phyloP scores from a whole-genome alignment of 768 basidiomycete genomes.

The Lepiota venenata region DNA sequence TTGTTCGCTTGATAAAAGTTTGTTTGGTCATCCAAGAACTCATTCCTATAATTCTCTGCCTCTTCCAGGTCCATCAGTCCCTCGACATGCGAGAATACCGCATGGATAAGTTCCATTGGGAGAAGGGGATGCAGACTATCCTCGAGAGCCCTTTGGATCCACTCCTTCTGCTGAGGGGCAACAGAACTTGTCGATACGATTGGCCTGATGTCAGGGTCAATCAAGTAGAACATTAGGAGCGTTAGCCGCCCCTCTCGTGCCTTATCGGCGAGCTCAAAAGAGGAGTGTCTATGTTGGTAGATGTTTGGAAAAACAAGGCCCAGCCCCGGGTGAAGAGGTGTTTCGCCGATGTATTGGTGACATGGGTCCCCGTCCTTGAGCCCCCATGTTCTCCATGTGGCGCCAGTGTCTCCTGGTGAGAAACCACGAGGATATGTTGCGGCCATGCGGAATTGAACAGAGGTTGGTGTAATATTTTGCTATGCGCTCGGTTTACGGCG shows the following conservation, averaged over 20 bases:
- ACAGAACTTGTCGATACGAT: slow-evolving; percentile 41
- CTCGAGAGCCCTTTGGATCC: slow-evolving; percentile 37
- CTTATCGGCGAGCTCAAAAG: slow-evolving; percentile 37
- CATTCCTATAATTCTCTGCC: slow-evolving; percentile 28
- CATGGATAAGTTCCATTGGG: slow-evolving; percentile 42
- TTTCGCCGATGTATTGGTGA: slow-evolving; percentile 43
- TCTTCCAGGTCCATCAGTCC: slow-evolving; percentile 36
- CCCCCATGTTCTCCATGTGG: slow-evolving; percentile 48
- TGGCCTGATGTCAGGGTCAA: slow-evolving; percentile 40
- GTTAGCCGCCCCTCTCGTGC: slow-evolving; percentile 39
- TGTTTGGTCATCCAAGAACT: slow-evolving; percentile 29
- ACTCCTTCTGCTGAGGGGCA: slow-evolving; percentile 47
- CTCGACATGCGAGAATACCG: slow-evolving; percentile 34
- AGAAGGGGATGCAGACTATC: slow-evolving; percentile 31
- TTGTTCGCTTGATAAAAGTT: slow-evolving; percentile 38
- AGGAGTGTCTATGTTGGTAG: slow-evolving; percentile 43
- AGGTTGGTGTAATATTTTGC: slow-evolving; percentile 39
- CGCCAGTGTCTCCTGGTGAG: slow-evolving; percentile 41
- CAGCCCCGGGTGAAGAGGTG: slow-evolving; percentile 32
- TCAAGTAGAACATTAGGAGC: slow-evolving; percentile 43
- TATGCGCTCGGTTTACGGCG: slow-evolving; percentile 20
- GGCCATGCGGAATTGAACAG: slow-evolving; percentile 48
- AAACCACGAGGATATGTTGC: slow-evolving; percentile 43
- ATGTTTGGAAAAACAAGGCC: slow-evolving; percentile 53
- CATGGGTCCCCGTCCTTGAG: slow-evolving; percentile 41